Percentiles rank a stretch among this genome's conserved stretches.
phyloP scores from a whole-genome alignment of 306 rosid genomes.

The Morella rubra region DNA sequence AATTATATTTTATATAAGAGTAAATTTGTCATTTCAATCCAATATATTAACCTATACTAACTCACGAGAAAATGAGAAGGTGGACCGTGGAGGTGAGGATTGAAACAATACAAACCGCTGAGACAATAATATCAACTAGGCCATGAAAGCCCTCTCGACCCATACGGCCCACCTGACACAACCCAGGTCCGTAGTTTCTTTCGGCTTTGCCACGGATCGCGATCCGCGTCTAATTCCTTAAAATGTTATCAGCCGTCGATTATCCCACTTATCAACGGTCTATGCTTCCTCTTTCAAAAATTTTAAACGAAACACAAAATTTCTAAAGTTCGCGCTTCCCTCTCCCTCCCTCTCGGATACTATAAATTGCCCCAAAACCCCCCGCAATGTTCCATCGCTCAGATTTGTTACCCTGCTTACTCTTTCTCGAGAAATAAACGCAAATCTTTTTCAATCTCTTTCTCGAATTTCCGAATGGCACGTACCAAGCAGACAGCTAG shows the following conservation, averaged over 20 bases:
- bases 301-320: not conserved
- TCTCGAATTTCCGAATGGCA: slow-evolving; percentile 3
- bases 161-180: too few relatives aligned
- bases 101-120: too few relatives aligned
- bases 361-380: not conserved
- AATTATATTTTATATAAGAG: too few relatives aligned
- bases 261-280: not conserved
- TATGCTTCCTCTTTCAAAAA: not conserved
- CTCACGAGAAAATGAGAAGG: too few relatives aligned
- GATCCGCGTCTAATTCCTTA: not conserved
- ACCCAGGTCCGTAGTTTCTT: too few relatives aligned
- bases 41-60: too few relatives aligned
- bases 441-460: not conserved
- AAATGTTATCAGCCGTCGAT: not conserved
- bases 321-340: not conserved
- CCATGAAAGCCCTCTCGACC: too few relatives aligned
- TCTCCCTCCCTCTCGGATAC: not conserved
- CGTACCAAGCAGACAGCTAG: slow-evolving; percentile 40
- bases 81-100: too few relatives aligned
- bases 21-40: too few relatives aligned
- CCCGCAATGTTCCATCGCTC: rapidly evolving
- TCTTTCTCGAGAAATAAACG: slow-evolving; percentile 2
- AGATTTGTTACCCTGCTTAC: not conserved
- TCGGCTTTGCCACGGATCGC: not conserved
- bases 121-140: too few relatives aligned